phyloP scores from a whole-genome alignment of 441 rosid species.

The Flueggea neowawraea region DNA sequence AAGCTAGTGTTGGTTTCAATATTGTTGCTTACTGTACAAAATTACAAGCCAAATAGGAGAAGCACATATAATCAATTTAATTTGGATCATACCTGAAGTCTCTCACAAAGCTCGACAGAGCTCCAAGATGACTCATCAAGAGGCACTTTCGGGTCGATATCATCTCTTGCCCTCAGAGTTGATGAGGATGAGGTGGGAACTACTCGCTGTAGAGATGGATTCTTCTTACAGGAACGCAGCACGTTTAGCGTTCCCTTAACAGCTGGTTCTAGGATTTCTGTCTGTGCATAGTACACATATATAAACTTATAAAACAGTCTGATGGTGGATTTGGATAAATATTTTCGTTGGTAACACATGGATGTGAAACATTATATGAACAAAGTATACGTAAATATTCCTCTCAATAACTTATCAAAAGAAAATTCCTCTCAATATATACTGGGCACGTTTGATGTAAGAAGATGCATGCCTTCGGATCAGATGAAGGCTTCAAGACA shows the following conservation, averaged over 20 bases:
- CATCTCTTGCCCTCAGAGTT: constrained; percentile 62
- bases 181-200: constrained; percentile 89
- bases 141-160: constrained; percentile 51
- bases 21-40: too few relatives aligned
- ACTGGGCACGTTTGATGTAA: not conserved
- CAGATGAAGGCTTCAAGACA: constrained; percentile 61
- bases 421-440: too few relatives aligned
- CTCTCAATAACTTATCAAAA: too few relatives aligned
- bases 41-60: too few relatives aligned
- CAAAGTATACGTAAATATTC: too few relatives aligned
- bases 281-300: constrained; percentile 22
- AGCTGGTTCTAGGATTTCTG: constrained; percentile 79
- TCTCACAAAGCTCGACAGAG: constrained; percentile 67
- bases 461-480: constrained; percentile 54
- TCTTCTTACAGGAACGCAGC: constrained; percentile 69
- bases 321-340: too few relatives aligned
- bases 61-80: too few relatives aligned
- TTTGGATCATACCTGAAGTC: constrained; percentile 37
- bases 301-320: too few relatives aligned
- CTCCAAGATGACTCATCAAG: constrained; percentile 87
- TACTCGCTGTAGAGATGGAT: constrained; percentile 57
- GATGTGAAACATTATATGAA: too few relatives aligned
- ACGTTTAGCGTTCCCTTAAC: constrained; percentile 80
- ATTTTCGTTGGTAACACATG: too few relatives aligned
- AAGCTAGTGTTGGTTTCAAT: too few relatives aligned